Base-by-base conservation (phyloP, 306 rosid genomes). In the Quercus bicolor region DNA sequence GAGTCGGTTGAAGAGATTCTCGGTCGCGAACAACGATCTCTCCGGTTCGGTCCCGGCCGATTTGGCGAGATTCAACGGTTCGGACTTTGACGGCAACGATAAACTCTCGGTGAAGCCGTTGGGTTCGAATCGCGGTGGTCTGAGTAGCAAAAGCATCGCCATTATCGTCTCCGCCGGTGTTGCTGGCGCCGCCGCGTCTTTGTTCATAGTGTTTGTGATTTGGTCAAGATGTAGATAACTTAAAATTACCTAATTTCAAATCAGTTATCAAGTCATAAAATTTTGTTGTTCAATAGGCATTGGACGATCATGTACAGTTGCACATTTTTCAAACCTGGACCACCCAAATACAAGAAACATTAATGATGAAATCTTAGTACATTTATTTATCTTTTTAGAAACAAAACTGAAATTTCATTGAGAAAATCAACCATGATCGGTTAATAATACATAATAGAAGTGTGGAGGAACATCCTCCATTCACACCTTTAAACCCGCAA, bases 101-200 rank as follows among this genome's bases (percentile, higher is more conserved):
- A 82, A 84, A 51, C 85, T 88, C 9, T 88, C 90, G 15, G 92
- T 88, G 59, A 64, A 75, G 74, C 90, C 92, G 37, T 20, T 86
- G 18, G 85, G 87, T 24, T 83, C 86, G 0, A 88, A 82, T 33
- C 86, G 90, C 69, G 88, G 90, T 4, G 84, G 84, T n/a, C 21
- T 86, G 78, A 84, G 85, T 72, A 28, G 84, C 20, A 86, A 78
- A 33, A 86, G 84, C 84, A 87, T 86, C 5, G 87, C 77, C 56
- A 82, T 82, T 73, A 86, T 88, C 15, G 76, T 88, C 61, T 88
- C 81, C 52, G 90, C 88, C 23, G 90, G 92, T 11, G 90, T 73
- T 0, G 34, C 82, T 23, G 74, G 92, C 11, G 90, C 92, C 14
- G 81, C 86, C 3, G 92, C 21, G 61, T 88, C 92, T 37, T 74